Base-by-base conservation (phyloP, 1,284 basidiomycete genomes). In the Neotropicomus parvogracilis region DNA sequence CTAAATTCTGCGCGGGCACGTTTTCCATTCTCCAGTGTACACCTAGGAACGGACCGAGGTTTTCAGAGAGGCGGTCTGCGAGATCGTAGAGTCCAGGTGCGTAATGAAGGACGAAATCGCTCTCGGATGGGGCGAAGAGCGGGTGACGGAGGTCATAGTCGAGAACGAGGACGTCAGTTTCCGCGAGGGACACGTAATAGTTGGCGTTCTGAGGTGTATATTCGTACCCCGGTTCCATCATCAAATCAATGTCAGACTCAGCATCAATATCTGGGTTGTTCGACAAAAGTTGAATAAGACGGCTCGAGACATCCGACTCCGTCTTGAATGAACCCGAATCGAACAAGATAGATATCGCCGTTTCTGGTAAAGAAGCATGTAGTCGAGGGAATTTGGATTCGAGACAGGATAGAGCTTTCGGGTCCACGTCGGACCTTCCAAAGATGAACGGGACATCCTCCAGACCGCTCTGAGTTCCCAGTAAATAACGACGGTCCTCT, bases 21-120 rank as follows among this genome's bases (percentile, higher is more conserved):
- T 63, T 72, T 54, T 78, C 75, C 70, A 75, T 75, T 27, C 73
- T 62, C 77, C 77, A 79, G 53, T 79, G 72, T 10, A 80, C 68
- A 1, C 68, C 72, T 1, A 75, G 56, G 55, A 75, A 78, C 0
- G 70, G 67, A 3, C 51, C 53, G 0, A 63, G 33, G 10, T 72
- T 67, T 0, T 64, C 62, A 0, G 60, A 50, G 26, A 77, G 62
- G 31, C 59, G 59, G 12, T 58, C 57, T 0, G 75, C 71, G 6
- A 78, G 67, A 13, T 63, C 59, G 40, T 67, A 60, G 12, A 80
- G 67, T 3, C 41, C 52, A 0, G 62, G 58, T 0, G 77, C 69
- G 51, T 79, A 79, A 21, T 59, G 54, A 4, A 70, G 54, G 35
- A 39, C 43, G 32, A 56, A 32, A 4, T 20, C n/a, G 4, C 20